phyloP scores from a whole-genome alignment of 176 grass and related monocot species.

The Oryza glaberrima region DNA sequence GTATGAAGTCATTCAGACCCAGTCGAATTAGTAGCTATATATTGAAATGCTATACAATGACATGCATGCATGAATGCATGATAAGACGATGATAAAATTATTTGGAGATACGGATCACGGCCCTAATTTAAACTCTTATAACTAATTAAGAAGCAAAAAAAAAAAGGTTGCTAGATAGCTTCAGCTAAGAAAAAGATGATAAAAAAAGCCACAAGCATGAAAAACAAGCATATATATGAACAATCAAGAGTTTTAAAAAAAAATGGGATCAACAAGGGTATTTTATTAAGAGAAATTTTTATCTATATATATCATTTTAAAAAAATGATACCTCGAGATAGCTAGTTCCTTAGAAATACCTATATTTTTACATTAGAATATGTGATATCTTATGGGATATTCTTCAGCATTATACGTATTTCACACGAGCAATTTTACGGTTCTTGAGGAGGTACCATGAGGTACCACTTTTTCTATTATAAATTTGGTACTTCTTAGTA shows the following conservation, averaged over 20 bases:
- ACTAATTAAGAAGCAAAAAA: background rate
- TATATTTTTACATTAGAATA: too few relatives aligned
- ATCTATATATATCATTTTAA: too few relatives aligned
- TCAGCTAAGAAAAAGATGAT: background rate
- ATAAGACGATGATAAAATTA: background rate
- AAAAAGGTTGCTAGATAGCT: background rate
- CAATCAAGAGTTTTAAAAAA: background rate
- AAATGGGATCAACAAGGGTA: background rate
- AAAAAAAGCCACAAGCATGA: background rate
- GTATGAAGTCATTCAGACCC: background rate
- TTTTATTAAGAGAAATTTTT: background rate
- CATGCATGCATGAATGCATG: too few relatives aligned
- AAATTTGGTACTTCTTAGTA: too few relatives aligned
- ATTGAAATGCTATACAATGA: background rate
- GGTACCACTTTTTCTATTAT: too few relatives aligned
- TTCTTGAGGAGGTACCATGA: too few relatives aligned
- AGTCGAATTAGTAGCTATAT: background rate
- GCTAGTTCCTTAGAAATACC: too few relatives aligned
- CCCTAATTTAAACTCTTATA: constrained; percentile 25
- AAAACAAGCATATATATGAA: background rate
- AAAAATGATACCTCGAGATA: too few relatives aligned
- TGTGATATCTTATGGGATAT: too few relatives aligned
- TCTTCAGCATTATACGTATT: too few relatives aligned
- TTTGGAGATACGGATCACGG: background rate
- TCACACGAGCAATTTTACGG: too few relatives aligned